Conservation (phyloP, 2,329 filamentous ascomycete species). For the Penicillium corylophilum region DNA sequence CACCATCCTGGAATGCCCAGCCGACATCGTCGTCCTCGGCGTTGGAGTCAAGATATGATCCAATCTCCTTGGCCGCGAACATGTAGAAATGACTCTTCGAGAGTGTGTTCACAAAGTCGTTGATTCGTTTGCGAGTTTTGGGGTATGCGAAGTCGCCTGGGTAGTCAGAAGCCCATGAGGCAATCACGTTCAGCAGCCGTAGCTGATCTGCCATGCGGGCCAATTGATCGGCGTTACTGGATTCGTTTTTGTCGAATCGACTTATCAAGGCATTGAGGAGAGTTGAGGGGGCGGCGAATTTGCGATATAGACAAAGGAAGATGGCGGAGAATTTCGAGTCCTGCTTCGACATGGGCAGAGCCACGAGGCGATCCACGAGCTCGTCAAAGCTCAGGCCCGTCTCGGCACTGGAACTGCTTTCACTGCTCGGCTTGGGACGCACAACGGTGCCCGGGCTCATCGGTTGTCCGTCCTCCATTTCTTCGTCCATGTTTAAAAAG, state of each 20-base stretch:
- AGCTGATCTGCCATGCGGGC: conserved; percentile 78
- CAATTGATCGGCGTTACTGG: conserved; percentile 69
- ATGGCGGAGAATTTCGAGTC: conserved; percentile 86
- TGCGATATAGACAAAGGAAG: conserved; percentile 90
- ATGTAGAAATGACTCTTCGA: conserved; percentile 77
- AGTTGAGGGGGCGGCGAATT: conserved; percentile 79
- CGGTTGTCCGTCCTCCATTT: conserved; percentile 33
- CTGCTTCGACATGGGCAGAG: conserved; percentile 77
- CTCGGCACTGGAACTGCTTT: conserved; percentile 33
- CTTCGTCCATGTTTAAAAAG: conserved; percentile 46
- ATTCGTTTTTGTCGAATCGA: conserved; percentile 69
- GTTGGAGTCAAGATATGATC: conserved; percentile 70
- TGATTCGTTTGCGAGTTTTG: conserved; percentile 68
- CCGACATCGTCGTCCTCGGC: conserved; percentile 86
- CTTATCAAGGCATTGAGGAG: conserved; percentile 70
- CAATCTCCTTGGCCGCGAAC: conserved; percentile 81
- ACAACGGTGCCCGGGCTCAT: conserved; percentile 31
- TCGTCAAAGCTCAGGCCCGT: conserved; percentile 57
- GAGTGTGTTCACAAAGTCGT: conserved; percentile 73
- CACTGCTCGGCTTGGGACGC: conserved; percentile 32
- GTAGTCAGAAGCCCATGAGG: conserved; percentile 86
- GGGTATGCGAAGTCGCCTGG: conserved; percentile 88
- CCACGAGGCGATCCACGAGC: conserved; percentile 81
- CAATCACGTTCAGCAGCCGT: conserved; percentile 77
- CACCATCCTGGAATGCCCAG: conserved; percentile 82